Conservation (phyloP, 2,329 filamentous ascomycete genomes). For the Xylaria hypoxylon region DNA sequence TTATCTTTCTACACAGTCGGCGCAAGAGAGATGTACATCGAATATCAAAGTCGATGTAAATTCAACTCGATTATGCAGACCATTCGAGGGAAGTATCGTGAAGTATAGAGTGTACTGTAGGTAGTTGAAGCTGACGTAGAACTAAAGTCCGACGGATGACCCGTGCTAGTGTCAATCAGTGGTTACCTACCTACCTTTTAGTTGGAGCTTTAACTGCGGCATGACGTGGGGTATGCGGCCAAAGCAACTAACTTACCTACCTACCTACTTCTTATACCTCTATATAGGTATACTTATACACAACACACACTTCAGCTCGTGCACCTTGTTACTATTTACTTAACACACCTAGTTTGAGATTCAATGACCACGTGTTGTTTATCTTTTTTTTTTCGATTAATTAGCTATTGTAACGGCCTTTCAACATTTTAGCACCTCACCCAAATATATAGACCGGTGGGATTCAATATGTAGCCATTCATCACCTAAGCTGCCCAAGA, state of each 20-base stretch:
- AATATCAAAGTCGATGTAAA: constrained; percentile 2
- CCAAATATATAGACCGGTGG: background rate
- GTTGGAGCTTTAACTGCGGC: constrained; percentile 40
- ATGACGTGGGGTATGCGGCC: constrained; percentile 44
- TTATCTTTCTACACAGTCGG: background rate
- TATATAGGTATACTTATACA: background rate
- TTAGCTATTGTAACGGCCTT: constrained; percentile 3
- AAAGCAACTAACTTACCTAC: background rate
- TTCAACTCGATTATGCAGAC: background rate
- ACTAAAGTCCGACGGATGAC: constrained; percentile 8
- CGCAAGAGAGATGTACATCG: background rate
- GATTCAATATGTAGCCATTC: constrained; percentile 1
- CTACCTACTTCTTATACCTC: background rate
- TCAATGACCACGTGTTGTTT: no score
- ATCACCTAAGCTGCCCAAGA: constrained; percentile 47
- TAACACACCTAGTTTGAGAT: no score
- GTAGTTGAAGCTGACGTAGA: constrained; percentile 19
- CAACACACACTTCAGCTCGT: no score
- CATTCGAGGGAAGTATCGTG: background rate
- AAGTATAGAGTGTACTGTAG: background rate
- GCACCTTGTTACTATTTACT: no score
- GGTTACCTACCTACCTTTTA: background rate
- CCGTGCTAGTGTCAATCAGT: constrained; percentile 32
- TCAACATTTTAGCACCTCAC: background rate
- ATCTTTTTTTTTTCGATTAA: no score